These are phyloP conservation scores for Colletotrichum paranaense DNA, from an alignment of 2,329 filamentous ascomycete genomes.

Conservation along the genomic window DNA sequence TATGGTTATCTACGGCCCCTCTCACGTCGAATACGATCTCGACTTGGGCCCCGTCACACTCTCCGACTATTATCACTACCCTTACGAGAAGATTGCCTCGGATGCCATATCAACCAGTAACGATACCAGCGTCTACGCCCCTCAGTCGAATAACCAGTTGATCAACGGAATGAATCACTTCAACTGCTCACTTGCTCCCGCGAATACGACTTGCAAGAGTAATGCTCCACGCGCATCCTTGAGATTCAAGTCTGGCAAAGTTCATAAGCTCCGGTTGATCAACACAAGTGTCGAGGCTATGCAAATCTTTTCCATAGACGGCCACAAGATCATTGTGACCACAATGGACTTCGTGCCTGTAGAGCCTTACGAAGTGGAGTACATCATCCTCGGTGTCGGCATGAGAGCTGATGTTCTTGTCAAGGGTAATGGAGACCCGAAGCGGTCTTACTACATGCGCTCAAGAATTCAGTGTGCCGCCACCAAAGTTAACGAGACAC, in stretches of 20 bases:
- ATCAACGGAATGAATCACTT: conserved; percentile 56
- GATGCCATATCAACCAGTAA: conserved; percentile 53
- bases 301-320: conserved; percentile 32
- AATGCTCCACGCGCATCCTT: conserved; percentile 9
- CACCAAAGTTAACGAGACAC: neutral
- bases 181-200: conserved; percentile 53
- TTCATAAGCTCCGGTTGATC: conserved; percentile 28
- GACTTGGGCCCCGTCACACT: conserved; percentile 68
- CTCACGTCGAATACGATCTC: conserved; percentile 63
- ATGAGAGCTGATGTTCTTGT: conserved; percentile 27
- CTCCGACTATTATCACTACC: conserved; percentile 70
- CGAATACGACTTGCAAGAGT: conserved; percentile 49
- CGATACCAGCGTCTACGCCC: conserved; percentile 53
- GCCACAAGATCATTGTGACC: conserved; percentile 21
- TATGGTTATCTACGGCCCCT: conserved; percentile 68
- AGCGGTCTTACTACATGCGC: conserved; percentile 21
- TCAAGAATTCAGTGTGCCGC: conserved; percentile 15
- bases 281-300: conserved; percentile 32
- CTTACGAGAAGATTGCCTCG: conserved; percentile 57
- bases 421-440: conserved; percentile 18
- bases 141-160: conserved; percentile 52
- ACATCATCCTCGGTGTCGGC: conserved; percentile 16
- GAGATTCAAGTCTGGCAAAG: conserved; percentile 26
- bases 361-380: conserved; percentile 30
- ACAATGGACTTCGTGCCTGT: conserved; percentile 27